Percentiles rank a stretch among this genome's conserved stretches.
Evolutionary conservation across 345 rosid species (phyloP).

Genomic region (Euclidium syriacum): DNA sequence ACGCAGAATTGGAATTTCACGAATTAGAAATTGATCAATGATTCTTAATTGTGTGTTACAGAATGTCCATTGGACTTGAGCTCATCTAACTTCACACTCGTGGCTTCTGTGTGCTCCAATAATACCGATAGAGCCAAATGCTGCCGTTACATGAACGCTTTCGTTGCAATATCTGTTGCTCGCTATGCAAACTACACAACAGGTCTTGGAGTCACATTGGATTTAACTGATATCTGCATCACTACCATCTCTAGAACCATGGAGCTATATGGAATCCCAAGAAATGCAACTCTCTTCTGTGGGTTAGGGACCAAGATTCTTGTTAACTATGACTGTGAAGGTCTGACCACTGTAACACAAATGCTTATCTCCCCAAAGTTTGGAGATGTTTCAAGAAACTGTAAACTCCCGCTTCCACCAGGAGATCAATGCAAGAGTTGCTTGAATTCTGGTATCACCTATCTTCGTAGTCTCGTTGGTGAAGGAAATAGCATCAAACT

Average conservation of each 20-base stretch:
- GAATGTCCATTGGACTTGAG: slow-evolving; percentile 87
- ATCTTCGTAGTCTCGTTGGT: slow-evolving; percentile 61
- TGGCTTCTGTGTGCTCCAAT: slow-evolving; percentile 70
- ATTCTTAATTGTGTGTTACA: slow-evolving; percentile 29
- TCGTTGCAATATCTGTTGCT: slow-evolving; percentile 63
- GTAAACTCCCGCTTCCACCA: slow-evolving; percentile 50
- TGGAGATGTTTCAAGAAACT: slow-evolving; percentile 51
- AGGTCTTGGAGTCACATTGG: slow-evolving; percentile 56
- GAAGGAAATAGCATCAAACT: slow-evolving; percentile 54
- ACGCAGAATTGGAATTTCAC: too few relatives aligned
- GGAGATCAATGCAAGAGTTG: slow-evolving; percentile 63
- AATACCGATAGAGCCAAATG: slow-evolving; percentile 64
- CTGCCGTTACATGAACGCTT: slow-evolving; percentile 93
- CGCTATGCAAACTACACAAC: slow-evolving; percentile 70
- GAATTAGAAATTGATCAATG: neutral
- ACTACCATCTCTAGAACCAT: slow-evolving; percentile 62
- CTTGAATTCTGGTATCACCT: slow-evolving; percentile 67
- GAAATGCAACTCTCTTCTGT: slow-evolving; percentile 68
- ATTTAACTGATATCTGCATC: slow-evolving; percentile 50
- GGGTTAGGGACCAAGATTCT: slow-evolving; percentile 89
- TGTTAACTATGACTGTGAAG: slow-evolving; percentile 62
- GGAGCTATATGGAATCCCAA: slow-evolving; percentile 74
- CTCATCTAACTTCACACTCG: slow-evolving; percentile 63
- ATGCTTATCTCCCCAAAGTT: slow-evolving; percentile 73
- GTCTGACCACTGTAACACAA: slow-evolving; percentile 62